These are phyloP conservation scores for Penicillium antarcticum DNA, from an alignment of 495 filamentous ascomycete genomes.

Conservation along the genomic window DNA sequence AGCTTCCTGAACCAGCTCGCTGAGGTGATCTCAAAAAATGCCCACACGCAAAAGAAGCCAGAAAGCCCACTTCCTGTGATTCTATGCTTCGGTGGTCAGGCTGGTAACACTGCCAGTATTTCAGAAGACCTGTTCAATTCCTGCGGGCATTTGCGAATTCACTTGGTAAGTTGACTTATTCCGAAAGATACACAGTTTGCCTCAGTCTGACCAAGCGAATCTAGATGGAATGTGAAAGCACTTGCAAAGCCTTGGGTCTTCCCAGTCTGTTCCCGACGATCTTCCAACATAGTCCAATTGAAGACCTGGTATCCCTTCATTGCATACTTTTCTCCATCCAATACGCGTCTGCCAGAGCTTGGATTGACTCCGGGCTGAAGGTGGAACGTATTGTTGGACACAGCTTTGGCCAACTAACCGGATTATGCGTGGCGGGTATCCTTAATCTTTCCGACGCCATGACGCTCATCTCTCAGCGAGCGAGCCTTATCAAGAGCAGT, in stretches of 20 bases:
- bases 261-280: not conserved
- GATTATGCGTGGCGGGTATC: constrained; percentile 36
- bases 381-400: constrained; percentile 44
- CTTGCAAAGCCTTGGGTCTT: not conserved
- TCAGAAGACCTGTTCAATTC: constrained; percentile 24
- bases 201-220: no score
- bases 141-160: constrained; percentile 22
- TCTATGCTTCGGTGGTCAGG: constrained; percentile 36
- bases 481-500: constrained; percentile 8
- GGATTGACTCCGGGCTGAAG: constrained; percentile 48
- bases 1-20: no score
- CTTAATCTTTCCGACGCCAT: constrained; percentile 36
- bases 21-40: not conserved
- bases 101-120: constrained; percentile 13
- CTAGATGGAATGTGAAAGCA: not conserved
- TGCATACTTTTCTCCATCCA: constrained; percentile 45
- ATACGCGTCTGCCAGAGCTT: constrained; percentile 45
- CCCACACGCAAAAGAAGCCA: not conserved
- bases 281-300: constrained; percentile 2
- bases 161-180: constrained; percentile 10
- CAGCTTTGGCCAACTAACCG: constrained; percentile 53
- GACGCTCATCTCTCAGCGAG: constrained; percentile 36
- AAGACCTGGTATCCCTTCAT: constrained; percentile 40
- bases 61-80: constrained; percentile 11
- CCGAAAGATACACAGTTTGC: no score